Base-by-base conservation (phyloP, 1,284 basidiomycete species). In the Polyporus tsugae region DNA sequence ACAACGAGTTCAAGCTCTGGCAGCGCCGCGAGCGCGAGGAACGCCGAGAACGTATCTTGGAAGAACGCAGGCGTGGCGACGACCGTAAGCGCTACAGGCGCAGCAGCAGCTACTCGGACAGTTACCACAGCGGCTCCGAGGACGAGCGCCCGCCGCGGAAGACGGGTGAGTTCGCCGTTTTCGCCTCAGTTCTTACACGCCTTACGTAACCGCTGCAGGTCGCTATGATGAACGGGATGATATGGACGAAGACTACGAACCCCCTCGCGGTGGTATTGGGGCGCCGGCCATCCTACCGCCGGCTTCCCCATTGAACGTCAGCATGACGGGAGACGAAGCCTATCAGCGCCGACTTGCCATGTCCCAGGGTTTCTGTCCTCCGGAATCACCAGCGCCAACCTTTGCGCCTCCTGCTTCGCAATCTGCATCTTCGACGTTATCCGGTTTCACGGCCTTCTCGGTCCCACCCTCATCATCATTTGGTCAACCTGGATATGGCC, bases 1-100 rank as follows among this genome's bases (percentile, higher is more conserved):
- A 95, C 79, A 91, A 91, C 72, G 93, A 95, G 74, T 94, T 90
- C 82, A 95, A 94, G 75, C 75, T 87, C 13, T 94, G 89, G 88
- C 91, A 90, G 72, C 87, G 89, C 71, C 88, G 87, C 66, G 91
- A 94, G 38, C 86, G 86, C 42, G 91, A 92, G 60, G 91, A 94
- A 72, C 82, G 88, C 39, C 84, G 90, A 6, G 87, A 90, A 67
- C 85, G 89, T 19, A 36, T 74, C 35, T 77, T 90, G 4, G 87
- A 85, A 10, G 88, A 91, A 71, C 84, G 88, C 76, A 84, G 86
- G 6, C 83, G 85, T 64, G 80, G 80, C 71, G 85, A 89, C 74
- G 86, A 90, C 66, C 81, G 87, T 69, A 89, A 93, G 77, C 81
- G 92, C 66, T 79, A 81, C 67, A 82, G 90, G 66, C 79, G 82